Percentiles rank a stretch among this genome's conserved stretches.
These are phyloP conservation scores for Tricholoma flavovirens DNA, from an alignment of 768 basidiomycete species.

Conservation along the genomic window DNA sequence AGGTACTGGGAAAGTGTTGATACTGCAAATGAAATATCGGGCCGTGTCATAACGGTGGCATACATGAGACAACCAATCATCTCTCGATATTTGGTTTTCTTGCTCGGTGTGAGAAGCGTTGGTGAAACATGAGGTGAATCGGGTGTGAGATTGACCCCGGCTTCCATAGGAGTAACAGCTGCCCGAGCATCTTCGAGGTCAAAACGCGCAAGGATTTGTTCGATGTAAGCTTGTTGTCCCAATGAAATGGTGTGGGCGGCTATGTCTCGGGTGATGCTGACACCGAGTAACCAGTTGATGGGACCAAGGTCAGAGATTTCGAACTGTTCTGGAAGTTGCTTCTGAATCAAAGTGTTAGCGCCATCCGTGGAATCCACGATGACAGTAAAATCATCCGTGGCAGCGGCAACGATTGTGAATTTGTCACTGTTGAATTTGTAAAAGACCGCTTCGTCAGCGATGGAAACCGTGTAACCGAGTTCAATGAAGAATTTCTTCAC, in stretches of 20 bases:
- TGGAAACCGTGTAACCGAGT: not conserved
- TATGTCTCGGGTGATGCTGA: too few relatives aligned
- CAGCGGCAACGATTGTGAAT: not conserved
- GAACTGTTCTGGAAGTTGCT: too few relatives aligned
- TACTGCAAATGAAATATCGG: too few relatives aligned
- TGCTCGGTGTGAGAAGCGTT: not conserved
- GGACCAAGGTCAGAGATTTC: too few relatives aligned
- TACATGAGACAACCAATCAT: too few relatives aligned
- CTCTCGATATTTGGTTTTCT: too few relatives aligned
- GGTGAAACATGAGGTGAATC: not conserved
- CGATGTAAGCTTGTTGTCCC: constrained; percentile 6
- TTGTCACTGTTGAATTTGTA: constrained; percentile 11
- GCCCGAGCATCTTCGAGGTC: constrained; percentile 3
- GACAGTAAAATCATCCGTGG: not conserved
- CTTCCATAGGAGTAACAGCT: not conserved
- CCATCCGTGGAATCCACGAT: not conserved
- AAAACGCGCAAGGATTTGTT: constrained; percentile 7
- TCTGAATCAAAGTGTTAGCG: constrained; percentile 4
- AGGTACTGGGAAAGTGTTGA: not conserved
- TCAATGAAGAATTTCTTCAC: constrained; percentile 3
- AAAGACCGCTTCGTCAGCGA: constrained; percentile 20
- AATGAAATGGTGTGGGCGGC: too few relatives aligned
- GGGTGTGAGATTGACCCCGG: constrained; percentile 1
- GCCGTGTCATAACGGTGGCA: too few relatives aligned
- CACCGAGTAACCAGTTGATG: too few relatives aligned